Base-by-base conservation (phyloP, 306 rosid species). In the Quercus suber region DNA sequence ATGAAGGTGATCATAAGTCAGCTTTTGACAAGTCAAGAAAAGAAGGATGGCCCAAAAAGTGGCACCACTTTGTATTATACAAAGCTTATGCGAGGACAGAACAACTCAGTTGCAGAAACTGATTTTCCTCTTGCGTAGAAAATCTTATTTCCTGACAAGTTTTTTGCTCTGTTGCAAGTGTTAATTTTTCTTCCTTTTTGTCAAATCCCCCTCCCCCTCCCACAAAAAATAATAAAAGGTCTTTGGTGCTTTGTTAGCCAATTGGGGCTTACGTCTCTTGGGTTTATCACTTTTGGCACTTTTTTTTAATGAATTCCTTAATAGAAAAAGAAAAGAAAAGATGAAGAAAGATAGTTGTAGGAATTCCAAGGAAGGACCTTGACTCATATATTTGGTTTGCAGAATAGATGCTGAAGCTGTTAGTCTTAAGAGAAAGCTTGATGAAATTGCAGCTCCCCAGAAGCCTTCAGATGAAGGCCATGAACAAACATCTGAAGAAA, bases 361-460 rank as follows among this genome's bases (percentile, higher is more conserved):
- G 45, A 41, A 8, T 41, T 41, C 45, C 11, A 30, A 19, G 15
- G 11, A n/a, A 18, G 2, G 43, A 68, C 33, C 60, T 59, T 75
- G 57, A 58, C 8, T 67, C 25, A 80, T 82, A 79, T 76, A 58
- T 77, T 85, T 69, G 86, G 84, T 73, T 69, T 85, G 82, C 98
- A 96, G 98, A 85, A 86, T 96, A 56, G 93, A 96, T 77, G 86
- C 89, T 33, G 94, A 91, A 88, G 86, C 91, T 70, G 83, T 79
- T 82, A 87, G 51, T 73, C 89, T 93, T 25, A 96, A 84, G 92
- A 86, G 75, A 89, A 93, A 87, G 71, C 97, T 96, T 52, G 90
- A 61, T 31, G 92, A 76, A 84, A 84, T 81, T 80, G 82, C 80
- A 80, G 80, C 89, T 68, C 83, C 90, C 52, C 80, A 63, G 79